phyloP scores from a whole-genome alignment of 78 protist species.

The Dictyostelium brefeldianum region DNA sequence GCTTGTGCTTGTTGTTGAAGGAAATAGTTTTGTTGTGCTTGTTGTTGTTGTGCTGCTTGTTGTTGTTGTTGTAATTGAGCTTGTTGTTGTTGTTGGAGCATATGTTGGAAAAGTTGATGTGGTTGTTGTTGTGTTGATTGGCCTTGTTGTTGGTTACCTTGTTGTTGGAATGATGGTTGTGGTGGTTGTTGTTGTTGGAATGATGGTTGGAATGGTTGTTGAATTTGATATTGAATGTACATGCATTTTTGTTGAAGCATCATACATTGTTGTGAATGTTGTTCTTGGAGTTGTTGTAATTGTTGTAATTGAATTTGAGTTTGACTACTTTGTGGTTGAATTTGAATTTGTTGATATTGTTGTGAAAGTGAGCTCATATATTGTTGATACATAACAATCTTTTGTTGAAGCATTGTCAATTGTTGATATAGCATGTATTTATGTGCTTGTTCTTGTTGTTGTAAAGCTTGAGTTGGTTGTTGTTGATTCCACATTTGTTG shows the following conservation, averaged over 20 bases:
- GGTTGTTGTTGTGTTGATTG: neutral
- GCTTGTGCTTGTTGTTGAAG: neutral
- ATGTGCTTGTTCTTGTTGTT: constrained; percentile 14
- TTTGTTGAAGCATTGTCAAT: constrained; percentile 8
- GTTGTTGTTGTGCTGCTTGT: constrained; percentile 4
- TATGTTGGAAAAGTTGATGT: constrained; percentile 22
- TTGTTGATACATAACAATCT: constrained; percentile 5
- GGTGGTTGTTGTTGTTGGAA: constrained; percentile 51
- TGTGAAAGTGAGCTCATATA: constrained; percentile 7
- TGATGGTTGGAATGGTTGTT: constrained; percentile 23
- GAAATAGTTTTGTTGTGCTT: neutral
- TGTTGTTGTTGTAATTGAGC: constrained; percentile 27
- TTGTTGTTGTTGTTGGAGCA: constrained; percentile 24
- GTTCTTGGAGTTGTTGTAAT: neutral
- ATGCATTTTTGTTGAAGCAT: constrained; percentile 17
- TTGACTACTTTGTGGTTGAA: neutral
- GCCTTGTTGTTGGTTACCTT: neutral
- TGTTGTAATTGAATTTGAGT: constrained; percentile 35
- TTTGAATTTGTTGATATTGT: constrained; percentile 43
- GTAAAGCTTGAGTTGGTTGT: neutral
- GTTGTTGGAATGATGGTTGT: constrained; percentile 28
- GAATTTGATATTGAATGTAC: constrained; percentile 15
- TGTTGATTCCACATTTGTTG: constrained; percentile 37
- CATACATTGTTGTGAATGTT: constrained; percentile 10
- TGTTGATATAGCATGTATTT: constrained; percentile 35